Base-by-base conservation (phyloP, 305 asterid genomes). In the Solanum hybrid region DNA sequence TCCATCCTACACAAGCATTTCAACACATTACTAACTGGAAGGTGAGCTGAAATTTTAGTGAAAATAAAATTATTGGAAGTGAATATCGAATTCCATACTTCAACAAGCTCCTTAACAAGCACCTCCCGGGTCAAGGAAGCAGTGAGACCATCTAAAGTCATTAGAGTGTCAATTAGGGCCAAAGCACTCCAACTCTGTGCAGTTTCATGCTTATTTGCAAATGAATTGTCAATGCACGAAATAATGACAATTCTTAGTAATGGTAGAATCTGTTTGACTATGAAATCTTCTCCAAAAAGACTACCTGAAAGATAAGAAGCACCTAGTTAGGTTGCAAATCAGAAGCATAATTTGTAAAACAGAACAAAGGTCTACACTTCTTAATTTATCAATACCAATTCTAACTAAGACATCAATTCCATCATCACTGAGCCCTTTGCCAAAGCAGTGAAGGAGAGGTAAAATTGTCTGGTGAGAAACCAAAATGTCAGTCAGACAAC, bases 381-480 rank as follows among this genome's bases (percentile, higher is more conserved):
- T 90, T 31, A 90, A 89, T 61, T 80, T 68, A 89, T 90, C 85
- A 92, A 73, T 96, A 97, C 99, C 99, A 90, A 96, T 97, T 94
- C 99, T 94, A 94, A 96, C 93, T 91, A 97, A 90, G 88, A 94
- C 97, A 89, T 97, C 98, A 90, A 95, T 93, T 90, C 99, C 99
- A 92, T 97, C 98, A 90, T 75, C 94, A 93, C 95, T 96, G 79
- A 97, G 94, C 87, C 99, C 99, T 94, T 97, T 97, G 89, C 99
- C 99, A 91, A 97, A 96, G 93, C 95, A 95, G 91, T 94, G 98
- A 88, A 97, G 90, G 91, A 97, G 95, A 89, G 99, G 98, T 90
- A 95, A 89, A 92, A 97, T 92, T 91, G 99, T 97, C 99, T 97
- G 99, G 73, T 89, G 32, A 91, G 91, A 79, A 91, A 79, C 89